Evolutionary conservation across 257 asterid genomes (phyloP).

Genomic region (Galeopsis tetrahit): DNA sequence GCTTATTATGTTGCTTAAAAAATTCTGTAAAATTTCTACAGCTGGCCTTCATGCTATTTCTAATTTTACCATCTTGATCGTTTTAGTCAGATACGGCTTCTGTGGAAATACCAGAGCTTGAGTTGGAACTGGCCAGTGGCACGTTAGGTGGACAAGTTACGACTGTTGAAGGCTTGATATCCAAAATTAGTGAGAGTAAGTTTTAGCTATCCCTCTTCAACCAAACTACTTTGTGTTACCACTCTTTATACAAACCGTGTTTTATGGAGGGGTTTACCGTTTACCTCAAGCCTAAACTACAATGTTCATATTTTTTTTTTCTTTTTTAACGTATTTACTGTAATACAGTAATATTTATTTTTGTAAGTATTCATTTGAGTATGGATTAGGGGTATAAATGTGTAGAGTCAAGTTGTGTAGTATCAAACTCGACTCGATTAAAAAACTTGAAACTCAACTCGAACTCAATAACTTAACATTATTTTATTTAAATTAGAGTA

Average conservation of each 20-base stretch:
- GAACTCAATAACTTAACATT: no score
- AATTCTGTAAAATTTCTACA: neutral
- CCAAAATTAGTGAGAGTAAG: slow-evolving; percentile 89
- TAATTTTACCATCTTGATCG: slow-evolving; percentile 25
- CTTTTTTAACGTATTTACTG: no score
- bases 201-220: neutral
- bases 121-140: slow-evolving; percentile 85
- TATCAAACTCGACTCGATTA: no score
- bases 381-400: no score
- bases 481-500: no score
- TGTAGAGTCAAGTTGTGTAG: no score
- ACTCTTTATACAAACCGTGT: no score
- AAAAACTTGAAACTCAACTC: no score
- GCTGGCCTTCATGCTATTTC: slow-evolving; percentile 13
- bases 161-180: slow-evolving; percentile 89
- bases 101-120: slow-evolving; percentile 80
- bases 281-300: neutral
- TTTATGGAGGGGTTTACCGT: neutral
- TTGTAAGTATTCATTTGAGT: no score
- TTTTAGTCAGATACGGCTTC: slow-evolving; percentile 89
- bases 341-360: no score
- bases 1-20: no score
- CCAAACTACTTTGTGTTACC: neutral
- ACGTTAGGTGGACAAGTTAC: slow-evolving; percentile 95
- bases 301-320: neutral